A percentile compares a stretch with the other conserved stretches of the same genome.
Evolutionary conservation across 495 filamentous ascomycete species (phyloP).

Genomic region (Penicillium manginii): DNA sequence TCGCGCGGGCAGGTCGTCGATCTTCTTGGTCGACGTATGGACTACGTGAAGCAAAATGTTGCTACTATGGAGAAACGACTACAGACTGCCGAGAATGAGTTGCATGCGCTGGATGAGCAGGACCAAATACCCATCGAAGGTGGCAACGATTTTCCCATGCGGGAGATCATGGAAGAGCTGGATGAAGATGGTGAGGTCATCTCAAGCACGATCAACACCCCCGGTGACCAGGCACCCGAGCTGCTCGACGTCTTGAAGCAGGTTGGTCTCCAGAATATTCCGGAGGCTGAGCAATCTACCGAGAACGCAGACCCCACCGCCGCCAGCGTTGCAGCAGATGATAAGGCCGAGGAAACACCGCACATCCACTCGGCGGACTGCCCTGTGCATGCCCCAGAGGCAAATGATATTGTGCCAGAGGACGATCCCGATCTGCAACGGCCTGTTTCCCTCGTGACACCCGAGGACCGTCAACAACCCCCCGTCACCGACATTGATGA

Average conservation of each 20-base stretch:
- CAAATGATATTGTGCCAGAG: slow-evolving; percentile 1
- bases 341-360: not conserved
- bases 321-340: not conserved
- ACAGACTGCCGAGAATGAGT: slow-evolving; percentile 65
- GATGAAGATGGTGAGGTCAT: slow-evolving; percentile 91
- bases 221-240: slow-evolving; percentile 63
- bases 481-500: slow-evolving; percentile 60
- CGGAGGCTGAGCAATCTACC: slow-evolving; percentile 21
- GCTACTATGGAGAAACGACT: slow-evolving; percentile 66
- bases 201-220: slow-evolving; percentile 60
- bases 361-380: not conserved
- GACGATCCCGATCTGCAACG: slow-evolving; percentile 20
- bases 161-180: slow-evolving; percentile 87
- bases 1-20: slow-evolving; percentile 66
- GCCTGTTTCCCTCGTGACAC: slow-evolving; percentile 26
- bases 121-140: slow-evolving; percentile 31
- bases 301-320: not conserved
- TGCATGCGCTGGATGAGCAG: slow-evolving; percentile 51
- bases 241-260: slow-evolving; percentile 70
- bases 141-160: slow-evolving; percentile 63
- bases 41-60: slow-evolving; percentile 87
- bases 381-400: slow-evolving; percentile 5
- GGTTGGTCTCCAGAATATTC: slow-evolving; percentile 63
- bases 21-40: slow-evolving; percentile 74
- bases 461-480: slow-evolving; percentile 29